Percentiles rank a stretch among this genome's conserved stretches.
phyloP scores from a whole-genome alignment of 2,329 filamentous ascomycete genomes.

The Lithohypha guttulata region DNA sequence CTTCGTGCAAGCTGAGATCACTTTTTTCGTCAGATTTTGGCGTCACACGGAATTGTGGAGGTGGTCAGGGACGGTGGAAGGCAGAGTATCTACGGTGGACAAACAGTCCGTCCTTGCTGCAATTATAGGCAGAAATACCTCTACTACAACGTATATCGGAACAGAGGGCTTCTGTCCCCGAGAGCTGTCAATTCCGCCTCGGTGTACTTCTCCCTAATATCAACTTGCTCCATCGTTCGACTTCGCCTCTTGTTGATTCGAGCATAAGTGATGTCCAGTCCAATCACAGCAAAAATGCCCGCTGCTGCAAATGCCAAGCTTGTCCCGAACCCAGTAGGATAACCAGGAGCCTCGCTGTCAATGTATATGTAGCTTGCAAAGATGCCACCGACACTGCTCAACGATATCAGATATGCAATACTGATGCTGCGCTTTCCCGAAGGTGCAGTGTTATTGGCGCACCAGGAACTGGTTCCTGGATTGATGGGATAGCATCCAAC shows the following conservation, averaged over 20 bases:
- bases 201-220: slow-evolving; percentile 24
- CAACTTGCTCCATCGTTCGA: slow-evolving; percentile 19
- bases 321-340: slow-evolving; percentile 29
- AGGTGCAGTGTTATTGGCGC: too few relatives aligned
- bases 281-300: slow-evolving; percentile 24
- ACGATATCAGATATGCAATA: too few relatives aligned
- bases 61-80: too few relatives aligned
- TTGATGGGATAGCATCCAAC: too few relatives aligned
- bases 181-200: slow-evolving; percentile 25
- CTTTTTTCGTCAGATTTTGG: too few relatives aligned
- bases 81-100: too few relatives aligned
- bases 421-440: too few relatives aligned
- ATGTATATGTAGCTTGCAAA: slow-evolving; percentile 29
- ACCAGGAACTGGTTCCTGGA: too few relatives aligned
- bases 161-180: slow-evolving; percentile 27
- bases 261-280: not conserved
- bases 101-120: too few relatives aligned
- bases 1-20: too few relatives aligned
- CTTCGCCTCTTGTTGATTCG: slow-evolving; percentile 19
- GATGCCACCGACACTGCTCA: not conserved
- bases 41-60: too few relatives aligned
- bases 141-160: slow-evolving; percentile 25
- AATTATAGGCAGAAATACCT: too few relatives aligned
- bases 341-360: slow-evolving; percentile 25
- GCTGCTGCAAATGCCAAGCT: slow-evolving; percentile 27